Base-by-base conservation (phyloP, 208 protist genomes). In the Wallacemonas sp. region DNA sequence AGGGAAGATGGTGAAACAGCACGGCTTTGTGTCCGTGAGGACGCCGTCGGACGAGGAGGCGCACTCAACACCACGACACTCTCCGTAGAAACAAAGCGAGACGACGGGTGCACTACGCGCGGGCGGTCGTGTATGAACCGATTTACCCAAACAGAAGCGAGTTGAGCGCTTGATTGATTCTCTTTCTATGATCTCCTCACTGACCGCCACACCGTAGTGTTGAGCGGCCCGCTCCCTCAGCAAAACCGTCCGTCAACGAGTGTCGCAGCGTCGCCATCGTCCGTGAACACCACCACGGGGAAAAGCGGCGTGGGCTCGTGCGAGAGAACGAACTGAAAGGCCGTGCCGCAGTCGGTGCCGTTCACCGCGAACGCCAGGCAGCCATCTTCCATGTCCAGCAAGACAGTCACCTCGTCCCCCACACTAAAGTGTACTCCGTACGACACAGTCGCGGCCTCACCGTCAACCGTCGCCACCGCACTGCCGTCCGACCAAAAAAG, bases 281-380 rank as follows among this genome's bases (percentile, higher is more conserved):
- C 45, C 1, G 58, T 44, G 27, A 93, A 76, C 1, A 87, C 60
- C 2, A 87, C 83, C 2, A 90, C 29, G 1, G 87, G 87, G 29
- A 80, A 88, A 1, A 93, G 64, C 13, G 80, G 76, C 36, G 77
- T 77, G 0, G 80, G 78, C 37, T 81, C 68, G 0, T 52, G 67
- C 13, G 76, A 54, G 21, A 59, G 59, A n/a, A 32, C 38, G 54
- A 93, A 88, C 27, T 57, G 62, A 57, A 90, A 93, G 1, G 87
- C 87, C 9, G 76, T 68, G 3, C 87, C 87, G 46, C 79, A 63
- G 21, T 61, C 37, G 24, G 54, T 41, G 4, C 75, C 74, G 63
- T 93, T 81, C 32, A 89, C 66, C 36, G 46, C 73, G 57, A 90
- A 93, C 59, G 68, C 70, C 42, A 90, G 39, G 57, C 71, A 36